Evolutionary conservation across 345 rosid genomes (phyloP).

Genomic region (Xanthoceras sorbifolium): DNA sequence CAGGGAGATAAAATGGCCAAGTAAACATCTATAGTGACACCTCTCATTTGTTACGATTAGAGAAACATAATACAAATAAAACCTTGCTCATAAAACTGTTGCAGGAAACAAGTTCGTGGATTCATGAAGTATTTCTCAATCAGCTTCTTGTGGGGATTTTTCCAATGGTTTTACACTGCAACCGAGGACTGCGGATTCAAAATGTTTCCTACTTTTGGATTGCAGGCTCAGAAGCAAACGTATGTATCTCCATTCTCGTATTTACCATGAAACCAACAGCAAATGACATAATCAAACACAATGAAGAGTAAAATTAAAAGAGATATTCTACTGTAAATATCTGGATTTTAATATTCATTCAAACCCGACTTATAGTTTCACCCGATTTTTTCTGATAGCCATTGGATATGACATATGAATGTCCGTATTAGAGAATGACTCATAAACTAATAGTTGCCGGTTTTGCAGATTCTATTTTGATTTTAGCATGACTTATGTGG

Average conservation of each 20-base stretch:
- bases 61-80: not conserved
- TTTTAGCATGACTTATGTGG: constrained; percentile 78
- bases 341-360: not conserved
- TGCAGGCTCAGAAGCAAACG: constrained; percentile 90
- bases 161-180: constrained; percentile 86
- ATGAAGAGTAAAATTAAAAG: not conserved
- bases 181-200: constrained; percentile 70
- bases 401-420: not conserved
- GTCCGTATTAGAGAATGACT: not conserved
- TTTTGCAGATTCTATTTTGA: constrained; percentile 77
- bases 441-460: not conserved
- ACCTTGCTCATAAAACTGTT: not conserved
- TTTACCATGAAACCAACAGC: too few relatives aligned
- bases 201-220: constrained; percentile 84
- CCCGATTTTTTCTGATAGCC: too few relatives aligned
- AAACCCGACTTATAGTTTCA: too few relatives aligned
- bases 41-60: not conserved
- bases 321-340: not conserved
- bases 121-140: constrained; percentile 72
- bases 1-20: constrained; percentile 74
- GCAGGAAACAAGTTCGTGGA: constrained; percentile 80
- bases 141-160: constrained; percentile 89
- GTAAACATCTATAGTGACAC: constrained; percentile 32
- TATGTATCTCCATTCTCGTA: constrained; percentile 18
- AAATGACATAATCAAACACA: not conserved